Base-by-base conservation (phyloP, 768 basidiomycete genomes). In the Boletus speciosus region DNA sequence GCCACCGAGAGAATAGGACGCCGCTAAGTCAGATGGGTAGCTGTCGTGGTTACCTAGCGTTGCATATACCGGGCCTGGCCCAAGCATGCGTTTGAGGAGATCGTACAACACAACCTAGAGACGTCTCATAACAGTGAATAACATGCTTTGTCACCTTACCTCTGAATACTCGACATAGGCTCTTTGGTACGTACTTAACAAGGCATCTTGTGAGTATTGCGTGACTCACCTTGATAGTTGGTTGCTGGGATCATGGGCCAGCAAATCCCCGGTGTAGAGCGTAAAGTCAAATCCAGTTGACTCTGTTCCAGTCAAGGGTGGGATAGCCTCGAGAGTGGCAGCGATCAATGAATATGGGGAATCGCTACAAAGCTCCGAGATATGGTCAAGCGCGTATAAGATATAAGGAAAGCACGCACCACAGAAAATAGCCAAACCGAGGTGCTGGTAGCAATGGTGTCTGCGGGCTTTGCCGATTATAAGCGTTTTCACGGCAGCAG, bases 11-110 rank as follows among this genome's bases (percentile, higher is more conserved):
- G 81, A 73, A 60, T 81, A 76, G 29, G 83, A 79, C 1, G 86
- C 80, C 57, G 86, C 86, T 61, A 84, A 76, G 3, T 68, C 84
- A 76, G 63, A 40, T 5, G 53, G 83, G 66, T 84, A 87, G 39
- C 77, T 83, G 64, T 91, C 88, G 61, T 91, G 88, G 65, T 91
- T 91, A 9, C 88, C 88, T 9, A 90, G 72, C 0, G 84, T 81
- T 29, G 85, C 82, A 58, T 90, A 91, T 3, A 90, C 79, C n/a
- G 88, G 86, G 0, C 86, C 85, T 14, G 78, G 74, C 15, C 81
- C 82, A 31, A 90, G 75, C 60, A 76, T 75, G 15, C 74, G 74
- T 67, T 80, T 85, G 70, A 88, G 79, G 35, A 90, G 74, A 57
- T 84, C 85, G 62, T 81, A 90, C 21, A 89, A 53, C 1, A 86